Percentiles rank a stretch among this genome's conserved stretches.
phyloP scores from a whole-genome alignment of 2,329 filamentous ascomycete genomes.

The Penicillium sp. region DNA sequence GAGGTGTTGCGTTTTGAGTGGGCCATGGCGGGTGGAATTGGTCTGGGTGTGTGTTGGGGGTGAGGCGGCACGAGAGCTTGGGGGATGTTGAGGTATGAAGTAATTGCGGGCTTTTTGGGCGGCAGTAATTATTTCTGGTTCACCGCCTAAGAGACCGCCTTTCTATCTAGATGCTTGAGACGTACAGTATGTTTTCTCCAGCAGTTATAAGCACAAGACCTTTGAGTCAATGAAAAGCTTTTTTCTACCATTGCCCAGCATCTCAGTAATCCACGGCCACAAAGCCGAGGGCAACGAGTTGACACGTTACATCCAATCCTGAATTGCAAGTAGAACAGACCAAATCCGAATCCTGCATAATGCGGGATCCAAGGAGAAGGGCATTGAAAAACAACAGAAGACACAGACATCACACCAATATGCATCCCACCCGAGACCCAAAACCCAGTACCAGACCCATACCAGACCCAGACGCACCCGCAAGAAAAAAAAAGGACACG shows the following conservation, averaged over 20 bases:
- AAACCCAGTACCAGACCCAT: not conserved
- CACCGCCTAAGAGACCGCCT: not conserved
- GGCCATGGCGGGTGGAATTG: slow-evolving; percentile 32
- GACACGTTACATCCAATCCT: not conserved
- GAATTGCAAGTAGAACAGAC: not conserved
- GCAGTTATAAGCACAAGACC: too few species aligned
- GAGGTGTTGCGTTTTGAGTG: slow-evolving; percentile 82
- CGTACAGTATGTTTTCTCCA: too few species aligned
- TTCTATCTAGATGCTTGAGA: not conserved
- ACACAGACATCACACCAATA: not conserved
- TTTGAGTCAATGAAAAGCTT: not conserved
- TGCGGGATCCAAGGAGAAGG: not conserved
- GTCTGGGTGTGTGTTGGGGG: not conserved
- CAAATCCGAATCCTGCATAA: not conserved
- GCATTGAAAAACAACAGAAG: not conserved
- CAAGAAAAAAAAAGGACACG: not conserved
- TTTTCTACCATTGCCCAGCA: not conserved
- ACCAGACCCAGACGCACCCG: not conserved
- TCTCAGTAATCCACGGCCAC: not conserved
- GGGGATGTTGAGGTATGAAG: not conserved
- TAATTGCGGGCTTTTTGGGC: not conserved
- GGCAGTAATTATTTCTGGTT: not conserved
- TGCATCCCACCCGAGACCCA: not conserved
- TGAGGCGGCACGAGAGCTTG: not conserved
- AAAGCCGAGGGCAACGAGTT: not conserved